Evolutionary conservation across 2,329 filamentous ascomycete genomes (phyloP), one percentile per base, ranked within the genome.

Genomic region (Nemania sp.): DNA sequence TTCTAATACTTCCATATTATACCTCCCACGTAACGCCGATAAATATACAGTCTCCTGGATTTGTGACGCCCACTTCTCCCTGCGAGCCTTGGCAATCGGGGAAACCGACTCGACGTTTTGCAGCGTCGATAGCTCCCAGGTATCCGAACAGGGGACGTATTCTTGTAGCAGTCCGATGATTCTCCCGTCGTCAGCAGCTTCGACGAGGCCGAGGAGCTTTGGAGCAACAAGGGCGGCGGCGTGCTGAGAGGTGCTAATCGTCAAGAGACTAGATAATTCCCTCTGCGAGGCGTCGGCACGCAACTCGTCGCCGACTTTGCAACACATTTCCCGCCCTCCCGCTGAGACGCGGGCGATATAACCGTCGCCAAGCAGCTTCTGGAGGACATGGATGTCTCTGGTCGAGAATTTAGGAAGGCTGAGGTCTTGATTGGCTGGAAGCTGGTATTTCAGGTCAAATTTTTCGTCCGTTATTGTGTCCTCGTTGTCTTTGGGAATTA

Each of bases 21-120:
- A n/a, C n/a, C n/a, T n/a, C 72, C 73, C 72, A 76, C 29, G 71
- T 61, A 10, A 73, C 48, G 1, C 67, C 71, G 13, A 64, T n/a
- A 18, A 29, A 29, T 65, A 18, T 13, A 75, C 57, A 0, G 65
- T 68, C 43, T 68, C 50, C n/a, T 65, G 62, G 39, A 75, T 66
- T 60, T 75, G 71, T 52, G 17, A 48, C 20, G 57, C 54, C 68
- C 69, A 69, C 40, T 57, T 60, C 34, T 60, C 21, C 58, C 53
- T 55, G 40, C 57, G 60, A 53, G 49, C 43, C 47, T 55, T 58
- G 32, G 59, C 43, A 55, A 62, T 62, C 32, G 50, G 51, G 52
- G 59, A 62, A 55, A 62, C 51, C 37, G 54, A 47, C 45, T 62
- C 59, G 46, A 59, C 45, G 17, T 59, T 49, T 43, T 17, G 46